These are phyloP conservation scores for Abrus precatorius DNA, from an alignment of 306 rosid species.

Conservation along the genomic window DNA sequence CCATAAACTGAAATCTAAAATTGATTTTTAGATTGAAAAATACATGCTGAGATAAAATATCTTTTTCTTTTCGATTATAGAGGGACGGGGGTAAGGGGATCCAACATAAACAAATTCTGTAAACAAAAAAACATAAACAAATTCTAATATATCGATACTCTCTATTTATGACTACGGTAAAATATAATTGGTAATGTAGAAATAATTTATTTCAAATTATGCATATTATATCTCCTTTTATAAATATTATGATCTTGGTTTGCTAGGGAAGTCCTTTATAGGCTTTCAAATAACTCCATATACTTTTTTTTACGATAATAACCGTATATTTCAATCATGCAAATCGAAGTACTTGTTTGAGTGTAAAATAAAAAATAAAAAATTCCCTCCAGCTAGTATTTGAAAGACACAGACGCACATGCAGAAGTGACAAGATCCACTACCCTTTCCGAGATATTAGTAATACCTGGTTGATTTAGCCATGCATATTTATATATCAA, in stretches of 20 bases:
- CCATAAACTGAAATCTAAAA: slow-evolving; percentile 1
- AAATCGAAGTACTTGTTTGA: slow-evolving; percentile 2
- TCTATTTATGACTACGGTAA: background rate
- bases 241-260: background rate
- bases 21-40: background rate
- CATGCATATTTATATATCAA: slow-evolving; percentile 13
- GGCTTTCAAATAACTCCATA: background rate
- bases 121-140: background rate
- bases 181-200: background rate
- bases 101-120: background rate
- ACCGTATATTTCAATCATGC: background rate
- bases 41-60: slow-evolving; percentile 1
- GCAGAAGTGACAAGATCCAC: slow-evolving; percentile 7
- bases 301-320: background rate
- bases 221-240: background rate
- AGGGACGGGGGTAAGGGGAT: background rate
- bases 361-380: background rate
- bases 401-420: background rate
- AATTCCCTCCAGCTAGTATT: background rate
- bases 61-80: background rate
- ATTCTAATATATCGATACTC: background rate
- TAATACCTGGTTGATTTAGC: slow-evolving; percentile 3
- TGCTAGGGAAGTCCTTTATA: background rate
- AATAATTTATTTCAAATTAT: background rate
- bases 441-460: background rate